These are phyloP conservation scores for Trichoderma parareesei DNA, from an alignment of 495 filamentous ascomycete species.

Conservation along the genomic window DNA sequence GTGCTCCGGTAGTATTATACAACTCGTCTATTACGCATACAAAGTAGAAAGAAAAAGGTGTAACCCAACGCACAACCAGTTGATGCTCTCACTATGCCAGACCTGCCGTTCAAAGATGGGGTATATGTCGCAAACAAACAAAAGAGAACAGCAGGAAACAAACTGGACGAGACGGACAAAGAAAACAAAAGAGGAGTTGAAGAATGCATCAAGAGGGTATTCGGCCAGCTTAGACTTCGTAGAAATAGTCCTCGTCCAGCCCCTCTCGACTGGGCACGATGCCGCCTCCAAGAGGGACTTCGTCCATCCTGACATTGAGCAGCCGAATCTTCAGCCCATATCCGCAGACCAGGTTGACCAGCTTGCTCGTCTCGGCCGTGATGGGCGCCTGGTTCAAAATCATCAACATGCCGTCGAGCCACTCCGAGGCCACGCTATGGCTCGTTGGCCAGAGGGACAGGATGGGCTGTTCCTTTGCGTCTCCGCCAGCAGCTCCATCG, in stretches of 20 bases:
- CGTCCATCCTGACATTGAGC: conserved; percentile 82
- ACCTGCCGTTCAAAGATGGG: conserved; percentile 6
- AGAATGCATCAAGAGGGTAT: not conserved
- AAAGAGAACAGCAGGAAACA: not conserved
- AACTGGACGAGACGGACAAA: not conserved
- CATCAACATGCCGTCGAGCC: conserved; percentile 94
- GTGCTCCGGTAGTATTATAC: conserved; percentile 1
- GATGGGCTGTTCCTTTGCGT: conserved; percentile 49
- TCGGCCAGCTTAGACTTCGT: conserved; percentile 44
- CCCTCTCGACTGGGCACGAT: conserved; percentile 53
- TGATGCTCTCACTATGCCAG: conserved; percentile 5
- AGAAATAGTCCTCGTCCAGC: conserved; percentile 62
- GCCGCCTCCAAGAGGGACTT: conserved; percentile 42
- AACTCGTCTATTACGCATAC: not conserved
- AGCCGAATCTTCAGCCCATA: conserved; percentile 91
- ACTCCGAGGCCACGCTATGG: conserved; percentile 83
- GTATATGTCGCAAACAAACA: not conserved
- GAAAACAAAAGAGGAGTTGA: not conserved
- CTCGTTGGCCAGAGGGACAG: conserved; percentile 75
- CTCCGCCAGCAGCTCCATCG: conserved; percentile 22
- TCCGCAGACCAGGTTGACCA: conserved; percentile 74
- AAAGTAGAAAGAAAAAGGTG: not conserved
- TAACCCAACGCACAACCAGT: not conserved
- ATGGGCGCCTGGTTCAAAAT: conserved; percentile 90
- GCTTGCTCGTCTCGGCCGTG: conserved; percentile 86